These are phyloP conservation scores for Penicillium sp. DNA, from an alignment of 2,329 filamentous ascomycete genomes.

Conservation along the genomic window DNA sequence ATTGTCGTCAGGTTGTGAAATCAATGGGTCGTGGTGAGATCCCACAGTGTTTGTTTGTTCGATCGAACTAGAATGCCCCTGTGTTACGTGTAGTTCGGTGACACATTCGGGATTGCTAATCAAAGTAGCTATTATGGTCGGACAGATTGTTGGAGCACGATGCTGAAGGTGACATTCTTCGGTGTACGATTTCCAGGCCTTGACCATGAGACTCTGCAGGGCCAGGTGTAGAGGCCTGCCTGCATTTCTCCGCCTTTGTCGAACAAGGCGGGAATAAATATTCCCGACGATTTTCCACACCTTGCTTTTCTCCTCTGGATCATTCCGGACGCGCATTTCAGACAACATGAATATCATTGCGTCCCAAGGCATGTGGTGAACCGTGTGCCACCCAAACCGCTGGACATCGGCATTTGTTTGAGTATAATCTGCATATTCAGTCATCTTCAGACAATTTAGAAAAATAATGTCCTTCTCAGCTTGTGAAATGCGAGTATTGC, in stretches of 20 bases:
- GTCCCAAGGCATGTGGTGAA: conserved; percentile 54
- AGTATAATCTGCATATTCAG: conserved; percentile 21
- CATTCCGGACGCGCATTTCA: conserved; percentile 39
- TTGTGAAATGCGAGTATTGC: conserved; percentile 12
- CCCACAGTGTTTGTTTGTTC: background rate
- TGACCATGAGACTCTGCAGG: conserved; percentile 26
- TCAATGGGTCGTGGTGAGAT: background rate
- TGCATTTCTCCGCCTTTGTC: conserved; percentile 14
- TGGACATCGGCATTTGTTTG: conserved; percentile 39
- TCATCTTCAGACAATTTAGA: conserved; percentile 37
- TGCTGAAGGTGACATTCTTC: conserved; percentile 22
- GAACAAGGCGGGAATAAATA: conserved; percentile 43
- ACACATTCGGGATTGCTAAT: conserved; percentile 3
- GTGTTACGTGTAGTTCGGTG: background rate
- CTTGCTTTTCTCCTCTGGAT: conserved; percentile 35
- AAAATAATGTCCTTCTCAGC: conserved; percentile 29
- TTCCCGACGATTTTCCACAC: conserved; percentile 50
- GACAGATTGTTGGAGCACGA: conserved; percentile 18
- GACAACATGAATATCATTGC: conserved; percentile 52
- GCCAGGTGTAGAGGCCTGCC: conserved; percentile 23
- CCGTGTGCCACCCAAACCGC: conserved; percentile 49
- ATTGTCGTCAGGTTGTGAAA: background rate
- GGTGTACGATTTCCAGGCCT: conserved; percentile 27
- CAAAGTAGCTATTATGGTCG: conserved; percentile 17
- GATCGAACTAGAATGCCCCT: background rate